Conservation (phyloP, 1,284 basidiomycete genomes). For the Ceratobasidium sp. region DNA sequence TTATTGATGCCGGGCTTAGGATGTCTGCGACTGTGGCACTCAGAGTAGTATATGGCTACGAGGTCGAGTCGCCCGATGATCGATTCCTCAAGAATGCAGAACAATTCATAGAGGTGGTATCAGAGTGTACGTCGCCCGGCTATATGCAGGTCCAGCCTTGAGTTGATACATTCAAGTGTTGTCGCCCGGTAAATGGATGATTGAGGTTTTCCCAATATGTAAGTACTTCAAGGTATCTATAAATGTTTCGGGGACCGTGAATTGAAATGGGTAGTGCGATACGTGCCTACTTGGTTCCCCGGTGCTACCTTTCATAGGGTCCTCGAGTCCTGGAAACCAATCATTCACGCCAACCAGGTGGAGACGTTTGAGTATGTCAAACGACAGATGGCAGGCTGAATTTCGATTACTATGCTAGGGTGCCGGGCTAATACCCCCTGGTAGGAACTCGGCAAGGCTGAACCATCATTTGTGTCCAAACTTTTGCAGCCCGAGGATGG, state of each 20-base stretch:
- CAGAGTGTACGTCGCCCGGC: not conserved
- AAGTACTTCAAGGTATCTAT: not conserved
- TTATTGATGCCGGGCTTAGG: not conserved
- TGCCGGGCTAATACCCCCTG: not conserved
- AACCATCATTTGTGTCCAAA: slow-evolving; percentile 2
- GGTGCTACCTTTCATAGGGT: not conserved
- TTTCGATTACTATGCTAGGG: not conserved
- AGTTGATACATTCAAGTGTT: not conserved
- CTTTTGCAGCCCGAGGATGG: slow-evolving; percentile 9
- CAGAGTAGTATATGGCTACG: slow-evolving; percentile 9
- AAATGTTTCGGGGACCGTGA: not conserved
- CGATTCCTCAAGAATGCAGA: slow-evolving; percentile 19
- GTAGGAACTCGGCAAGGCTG: not conserved
- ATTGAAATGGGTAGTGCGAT: not conserved
- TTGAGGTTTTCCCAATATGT: slow-evolving; percentile 13
- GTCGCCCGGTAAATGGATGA: slow-evolving; percentile 12
- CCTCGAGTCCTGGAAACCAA: not conserved
- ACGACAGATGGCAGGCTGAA: slow-evolving; percentile 3
- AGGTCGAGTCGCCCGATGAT: slow-evolving; percentile 17
- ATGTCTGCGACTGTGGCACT: slow-evolving; percentile 19
- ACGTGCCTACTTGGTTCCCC: slow-evolving; percentile 7
- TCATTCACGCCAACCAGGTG: not conserved
- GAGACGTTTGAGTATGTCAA: slow-evolving; percentile 1
- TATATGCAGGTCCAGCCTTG: not conserved
- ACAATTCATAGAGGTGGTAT: slow-evolving; percentile 2